Base-by-base conservation (phyloP, 371 early-diverging fungal genomes). In the Mortierella sp. region DNA sequence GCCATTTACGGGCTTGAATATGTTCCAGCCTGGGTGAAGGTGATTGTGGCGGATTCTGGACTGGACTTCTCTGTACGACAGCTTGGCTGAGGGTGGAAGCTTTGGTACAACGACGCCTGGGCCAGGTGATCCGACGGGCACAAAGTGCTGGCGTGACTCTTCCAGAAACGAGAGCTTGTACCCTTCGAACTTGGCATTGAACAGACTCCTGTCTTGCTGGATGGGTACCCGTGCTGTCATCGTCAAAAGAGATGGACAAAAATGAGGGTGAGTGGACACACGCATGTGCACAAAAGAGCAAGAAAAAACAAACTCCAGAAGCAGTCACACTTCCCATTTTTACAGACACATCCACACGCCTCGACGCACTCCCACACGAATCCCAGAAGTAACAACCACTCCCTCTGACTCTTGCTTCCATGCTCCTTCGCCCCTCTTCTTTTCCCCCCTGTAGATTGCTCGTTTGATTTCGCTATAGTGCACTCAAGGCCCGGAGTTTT, bases 21-120 rank as follows among this genome's bases (percentile, higher is more conserved):
- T 59, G 31, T 79, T 57, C 75, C 75, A 75, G 15, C 75, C 69
- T 24, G 75, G 75, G 41, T 84, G 80, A 54, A 92, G 70, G 63
- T 91, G 89, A 69, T 87, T 90, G 63, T 83, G 87, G 32, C 88
- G 85, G n/a, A 90, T 82, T n/a, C 91, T 85, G 43, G 85, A 81
- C 78, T 87, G 86, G 17, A 89, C 61, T 59, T 92, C 90, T 41
- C 90, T 83, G 57, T 88, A 92, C 2, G 84, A 79, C 27, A 84
- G 64, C 30, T 70, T 76, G 41, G 79, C 62, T 28, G 72, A 72
- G 50, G 42, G 49, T 6, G 83, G 57, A 3, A 86, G 50, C 58
- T 81, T 83, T 23, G 64, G 65, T 6, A 84, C 80, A 5, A 79
- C 58, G 26, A 84, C 56, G 19, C 67, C 59, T 56, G 75, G 70